Evolutionary conservation across 2,329 filamentous ascomycete species (phyloP).

Genomic region (Paecilomyces sp.): DNA sequence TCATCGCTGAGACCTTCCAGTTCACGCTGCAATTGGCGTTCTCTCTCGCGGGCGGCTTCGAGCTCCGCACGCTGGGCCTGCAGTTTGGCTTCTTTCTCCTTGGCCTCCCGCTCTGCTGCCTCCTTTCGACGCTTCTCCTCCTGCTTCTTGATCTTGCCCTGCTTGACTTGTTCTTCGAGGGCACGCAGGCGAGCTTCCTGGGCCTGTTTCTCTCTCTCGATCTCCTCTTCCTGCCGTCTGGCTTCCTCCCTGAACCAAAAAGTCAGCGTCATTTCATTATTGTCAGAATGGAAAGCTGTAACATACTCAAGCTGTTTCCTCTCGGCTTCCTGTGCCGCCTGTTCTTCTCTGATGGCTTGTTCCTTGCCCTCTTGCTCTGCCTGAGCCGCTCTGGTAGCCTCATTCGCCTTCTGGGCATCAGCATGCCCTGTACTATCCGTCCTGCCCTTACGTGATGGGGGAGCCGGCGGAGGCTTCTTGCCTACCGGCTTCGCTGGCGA

Average conservation of each 20-base stretch:
- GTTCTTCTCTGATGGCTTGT: constrained; percentile 57
- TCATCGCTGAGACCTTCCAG: constrained; percentile 71
- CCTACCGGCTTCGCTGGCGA: constrained; percentile 50
- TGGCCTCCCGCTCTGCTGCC: constrained; percentile 75
- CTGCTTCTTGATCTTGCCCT: constrained; percentile 90
- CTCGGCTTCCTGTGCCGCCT: constrained; percentile 66
- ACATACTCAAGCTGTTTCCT: constrained; percentile 78
- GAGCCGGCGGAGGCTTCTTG: constrained; percentile 65
- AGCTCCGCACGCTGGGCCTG: constrained; percentile 84
- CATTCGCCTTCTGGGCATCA: constrained; percentile 51
- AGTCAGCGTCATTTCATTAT: constrained; percentile 11
- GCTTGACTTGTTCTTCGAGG: constrained; percentile 86
- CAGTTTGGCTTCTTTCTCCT: constrained; percentile 79
- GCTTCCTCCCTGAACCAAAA: constrained; percentile 58
- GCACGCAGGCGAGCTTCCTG: constrained; percentile 77
- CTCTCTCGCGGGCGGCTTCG: constrained; percentile 81
- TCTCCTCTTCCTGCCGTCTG: constrained; percentile 68
- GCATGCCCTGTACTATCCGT: constrained; percentile 47
- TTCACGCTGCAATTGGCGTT: constrained; percentile 81
- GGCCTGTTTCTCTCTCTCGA: constrained; percentile 71
- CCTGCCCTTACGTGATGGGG: constrained; percentile 64
- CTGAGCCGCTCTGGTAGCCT: constrained; percentile 50
- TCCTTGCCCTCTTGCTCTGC: constrained; percentile 47
- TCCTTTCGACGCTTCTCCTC: constrained; percentile 93
- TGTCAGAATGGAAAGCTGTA: constrained; percentile 1